Percentiles rank a stretch among this genome's conserved stretches.
phyloP scores from a whole-genome alignment of 148 eudicot genomes.

The Talinum fruticosum region DNA sequence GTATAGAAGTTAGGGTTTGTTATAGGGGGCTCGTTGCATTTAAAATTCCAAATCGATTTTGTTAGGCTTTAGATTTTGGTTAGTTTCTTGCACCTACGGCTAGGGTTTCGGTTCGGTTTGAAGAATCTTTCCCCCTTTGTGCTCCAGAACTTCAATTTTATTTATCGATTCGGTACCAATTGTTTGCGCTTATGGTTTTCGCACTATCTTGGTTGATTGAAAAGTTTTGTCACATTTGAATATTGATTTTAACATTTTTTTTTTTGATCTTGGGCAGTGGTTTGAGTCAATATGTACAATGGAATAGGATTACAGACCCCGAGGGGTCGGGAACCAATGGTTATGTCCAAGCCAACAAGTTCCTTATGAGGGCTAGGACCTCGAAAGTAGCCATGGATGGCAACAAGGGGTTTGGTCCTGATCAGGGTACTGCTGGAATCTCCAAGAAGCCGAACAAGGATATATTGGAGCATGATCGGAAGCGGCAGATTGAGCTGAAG shows the following conservation, averaged over 20 bases:
- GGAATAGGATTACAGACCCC: conserved; percentile 89
- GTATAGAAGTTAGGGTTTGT: background rate
- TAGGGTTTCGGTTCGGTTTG: background rate
- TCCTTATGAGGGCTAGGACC: conserved; percentile 52
- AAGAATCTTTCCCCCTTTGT: background rate
- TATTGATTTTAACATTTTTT: background rate
- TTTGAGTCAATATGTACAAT: conserved; percentile 60
- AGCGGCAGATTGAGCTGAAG: conserved; percentile 91
- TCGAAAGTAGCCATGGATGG: conserved; percentile 39
- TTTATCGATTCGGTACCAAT: background rate
- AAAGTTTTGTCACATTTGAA: background rate
- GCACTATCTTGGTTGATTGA: background rate
- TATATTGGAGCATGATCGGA: conserved; percentile 89
- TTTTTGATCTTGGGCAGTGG: conserved; percentile 9
- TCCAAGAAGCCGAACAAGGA: conserved; percentile 64
- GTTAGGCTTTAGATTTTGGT: background rate
- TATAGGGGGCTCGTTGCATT: background rate
- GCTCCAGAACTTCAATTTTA: background rate
- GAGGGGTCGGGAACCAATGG: conserved; percentile 92
- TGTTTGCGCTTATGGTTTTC: background rate
- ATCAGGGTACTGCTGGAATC: conserved; percentile 73
- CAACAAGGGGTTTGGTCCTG: conserved; percentile 48
- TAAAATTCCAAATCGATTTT: background rate
- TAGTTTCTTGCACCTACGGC: background rate
- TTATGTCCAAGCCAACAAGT: conserved; percentile 77